A percentile compares a stretch with the other conserved stretches of the same genome.
Evolutionary conservation across 441 rosid genomes (phyloP).

Genomic region (Lepidium campestre): DNA sequence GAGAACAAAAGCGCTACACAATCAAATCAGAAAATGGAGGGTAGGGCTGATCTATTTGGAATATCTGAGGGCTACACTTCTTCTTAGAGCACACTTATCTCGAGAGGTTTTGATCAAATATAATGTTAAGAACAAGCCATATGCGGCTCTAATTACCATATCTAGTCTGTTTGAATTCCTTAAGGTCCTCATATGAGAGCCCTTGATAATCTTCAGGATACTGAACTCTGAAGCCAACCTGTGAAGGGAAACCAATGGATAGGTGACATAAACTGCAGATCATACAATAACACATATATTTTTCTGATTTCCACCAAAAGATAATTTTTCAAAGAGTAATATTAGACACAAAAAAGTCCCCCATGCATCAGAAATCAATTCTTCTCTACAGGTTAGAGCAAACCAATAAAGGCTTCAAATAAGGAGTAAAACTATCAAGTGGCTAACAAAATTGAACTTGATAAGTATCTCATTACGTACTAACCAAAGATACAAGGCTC

Average conservation of each 20-base stretch:
- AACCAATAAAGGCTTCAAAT: neutral
- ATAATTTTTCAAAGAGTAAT: neutral
- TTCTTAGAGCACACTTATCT: neutral
- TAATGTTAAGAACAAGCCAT: conserved; percentile 8
- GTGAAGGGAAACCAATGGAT: conserved; percentile 30
- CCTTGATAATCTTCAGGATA: conserved; percentile 84
- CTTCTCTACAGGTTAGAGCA: neutral
- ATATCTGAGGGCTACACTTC: neutral
- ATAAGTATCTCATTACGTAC: conserved; percentile 29
- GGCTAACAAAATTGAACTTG: conserved; percentile 13
- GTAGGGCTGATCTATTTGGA: neutral
- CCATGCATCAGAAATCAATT: conserved; percentile 1
- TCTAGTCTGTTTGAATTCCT: conserved; percentile 96
- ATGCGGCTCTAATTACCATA: conserved; percentile 61
- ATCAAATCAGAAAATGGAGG: neutral
- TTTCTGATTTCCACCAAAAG: conserved; percentile 2
- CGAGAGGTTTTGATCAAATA: neutral
- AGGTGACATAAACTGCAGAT: conserved; percentile 5
- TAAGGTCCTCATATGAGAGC: conserved; percentile 94
- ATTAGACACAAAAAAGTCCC: neutral
- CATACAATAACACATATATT: neutral
- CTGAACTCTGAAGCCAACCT: conserved; percentile 96
- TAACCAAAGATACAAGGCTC: conserved; percentile 88
- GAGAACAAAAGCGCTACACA: neutral
- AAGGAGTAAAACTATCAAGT: neutral